These are phyloP conservation scores for Tricholoma matsutake DNA, from an alignment of 768 basidiomycete genomes.

Conservation along the genomic window DNA sequence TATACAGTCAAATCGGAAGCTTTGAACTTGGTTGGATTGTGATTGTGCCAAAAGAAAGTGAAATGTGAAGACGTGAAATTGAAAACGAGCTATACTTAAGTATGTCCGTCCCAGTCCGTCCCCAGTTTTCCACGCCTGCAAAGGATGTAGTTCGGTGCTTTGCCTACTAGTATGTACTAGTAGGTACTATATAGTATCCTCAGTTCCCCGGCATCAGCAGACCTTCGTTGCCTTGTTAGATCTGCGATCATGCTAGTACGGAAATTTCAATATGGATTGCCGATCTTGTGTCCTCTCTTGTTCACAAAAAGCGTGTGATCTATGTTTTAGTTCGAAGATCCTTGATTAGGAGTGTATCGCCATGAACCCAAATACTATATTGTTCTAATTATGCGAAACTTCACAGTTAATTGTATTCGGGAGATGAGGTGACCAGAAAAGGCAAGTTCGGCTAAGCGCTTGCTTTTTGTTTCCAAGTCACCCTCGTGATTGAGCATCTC, in stretches of 20 bases:
- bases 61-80: neutral
- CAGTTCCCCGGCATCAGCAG: neutral
- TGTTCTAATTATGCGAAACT: neutral
- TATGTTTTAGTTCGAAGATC: neutral
- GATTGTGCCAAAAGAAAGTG: neutral
- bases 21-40: neutral
- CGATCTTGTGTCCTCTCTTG: neutral
- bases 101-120: too few species aligned
- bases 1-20: neutral
- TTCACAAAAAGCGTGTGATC: neutral
- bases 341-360: neutral
- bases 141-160: neutral
- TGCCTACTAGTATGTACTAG: neutral
- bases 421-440: conserved; percentile 12
- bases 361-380: neutral
- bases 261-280: neutral
- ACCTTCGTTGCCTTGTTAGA: neutral
- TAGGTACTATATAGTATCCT: too few species aligned
- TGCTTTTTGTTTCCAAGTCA: conserved; percentile 17
- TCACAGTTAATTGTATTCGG: conserved; percentile 15
- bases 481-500: conserved; percentile 18
- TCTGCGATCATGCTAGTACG: neutral
- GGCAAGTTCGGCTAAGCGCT: conserved; percentile 18
- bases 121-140: too few species aligned
- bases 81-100: neutral